Evolutionary conservation across 2,329 filamentous ascomycete genomes (phyloP), one percentile per base, ranked within the genome.

Genomic region (Fusarium irregulare): DNA sequence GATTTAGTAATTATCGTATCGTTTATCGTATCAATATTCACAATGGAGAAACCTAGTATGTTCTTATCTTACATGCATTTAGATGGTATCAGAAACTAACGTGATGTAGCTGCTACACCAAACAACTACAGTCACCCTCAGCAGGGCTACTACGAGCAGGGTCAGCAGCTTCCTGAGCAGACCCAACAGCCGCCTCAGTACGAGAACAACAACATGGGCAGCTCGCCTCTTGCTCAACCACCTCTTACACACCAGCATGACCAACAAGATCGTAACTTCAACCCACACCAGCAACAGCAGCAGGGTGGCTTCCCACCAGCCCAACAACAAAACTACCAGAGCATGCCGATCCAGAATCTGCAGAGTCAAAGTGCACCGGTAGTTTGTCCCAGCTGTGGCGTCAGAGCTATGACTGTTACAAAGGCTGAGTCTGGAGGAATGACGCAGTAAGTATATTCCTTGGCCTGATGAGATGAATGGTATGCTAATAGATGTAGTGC

Each of bases 21-120:
- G 28, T 28, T 25, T 23, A 20, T 44, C 30, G 28, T 25, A 20
- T 28, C n/a, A 34, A 34, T 25, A 50, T 41, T 50, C 30, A 61
- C 30, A 34, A 73, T 73, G 71, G 71, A 73, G 42, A 71, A 66
- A 25, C 44, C 69, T 6, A 67, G 71, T 73, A 66, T 34, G 69
- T 60, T n/a, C 4, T 13, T 30, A 23, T 27, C n/a, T 32, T 48
- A 16, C 4, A 7, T 10, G 30, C 18, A n/a, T n/a, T 7, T 37
- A 4, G 4, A n/a, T 4, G 2, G 14, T 13, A 23, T 18, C 23
- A 8, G 25, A 4, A 7, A 46, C 45, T 50, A 23, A 61, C 32
- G 25, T 13, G 13, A 20, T n/a, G 12, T 21, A 69, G 68, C 65
- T 16, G 37, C 40, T 23, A 54, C 47, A 7, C 16, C n/a, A 13